Conservation (phyloP, 208 protist species). For the Acanthamoeba lenticulata region DNA sequence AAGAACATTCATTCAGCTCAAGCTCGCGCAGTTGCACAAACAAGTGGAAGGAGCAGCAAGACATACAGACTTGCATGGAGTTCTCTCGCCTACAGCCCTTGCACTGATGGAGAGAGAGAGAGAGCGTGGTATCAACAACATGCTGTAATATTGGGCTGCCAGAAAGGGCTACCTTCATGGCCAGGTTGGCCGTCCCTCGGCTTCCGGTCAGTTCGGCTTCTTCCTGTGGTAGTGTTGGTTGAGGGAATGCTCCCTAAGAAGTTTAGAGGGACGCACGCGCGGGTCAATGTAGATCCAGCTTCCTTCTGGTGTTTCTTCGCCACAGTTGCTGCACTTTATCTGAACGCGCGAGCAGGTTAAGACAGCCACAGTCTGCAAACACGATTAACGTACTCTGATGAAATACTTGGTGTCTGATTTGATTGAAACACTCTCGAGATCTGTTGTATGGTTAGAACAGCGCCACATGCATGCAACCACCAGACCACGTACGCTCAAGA, state of each 20-base stretch:
- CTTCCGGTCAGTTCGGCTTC: constrained; percentile 34
- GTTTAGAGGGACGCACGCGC: background rate
- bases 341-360: background rate
- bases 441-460: too few species aligned
- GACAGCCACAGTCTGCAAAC: background rate
- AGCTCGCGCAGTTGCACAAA: background rate
- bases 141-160: too few species aligned
- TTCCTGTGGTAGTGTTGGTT: background rate
- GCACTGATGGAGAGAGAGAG: background rate
- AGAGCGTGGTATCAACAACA: too few species aligned
- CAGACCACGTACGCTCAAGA: background rate
- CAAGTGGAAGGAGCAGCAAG: background rate
- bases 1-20: background rate
- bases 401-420: constrained; percentile 24
- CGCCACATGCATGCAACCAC: too few species aligned
- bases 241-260: background rate
- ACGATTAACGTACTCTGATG: background rate
- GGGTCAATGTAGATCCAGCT: constrained; percentile 55
- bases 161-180: background rate
- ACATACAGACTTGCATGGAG: constrained; percentile 31
- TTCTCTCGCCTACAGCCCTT: constrained; percentile 12
- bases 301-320: background rate
- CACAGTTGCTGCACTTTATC: constrained; percentile 56
- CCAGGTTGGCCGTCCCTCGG: constrained; percentile 8
- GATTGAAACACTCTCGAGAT: background rate